These are phyloP conservation scores for Penicillium bialowiezense DNA, from an alignment of 495 filamentous ascomycete genomes.

Conservation along the genomic window DNA sequence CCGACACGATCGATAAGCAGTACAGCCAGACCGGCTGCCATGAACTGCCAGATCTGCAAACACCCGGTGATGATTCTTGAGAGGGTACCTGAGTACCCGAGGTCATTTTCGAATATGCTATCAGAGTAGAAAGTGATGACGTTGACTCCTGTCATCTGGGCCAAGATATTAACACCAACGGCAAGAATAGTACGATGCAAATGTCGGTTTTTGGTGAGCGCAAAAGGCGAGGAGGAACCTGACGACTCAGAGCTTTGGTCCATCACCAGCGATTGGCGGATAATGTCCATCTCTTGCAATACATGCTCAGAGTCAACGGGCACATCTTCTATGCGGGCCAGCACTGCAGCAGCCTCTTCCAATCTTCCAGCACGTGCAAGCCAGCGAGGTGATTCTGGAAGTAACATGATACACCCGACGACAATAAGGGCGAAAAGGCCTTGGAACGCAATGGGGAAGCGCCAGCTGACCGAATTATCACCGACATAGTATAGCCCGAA, in stretches of 20 bases:
- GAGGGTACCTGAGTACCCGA: slow-evolving; percentile 19
- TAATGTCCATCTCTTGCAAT: slow-evolving; percentile 56
- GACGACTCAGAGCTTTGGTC: slow-evolving; percentile 39
- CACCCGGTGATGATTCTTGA: slow-evolving; percentile 22
- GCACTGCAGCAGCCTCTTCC: slow-evolving; percentile 54
- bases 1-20: slow-evolving; percentile 26
- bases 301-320: slow-evolving; percentile 46
- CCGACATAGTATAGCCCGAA: slow-evolving; percentile 58
- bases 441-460: slow-evolving; percentile 65
- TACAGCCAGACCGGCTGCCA: slow-evolving; percentile 22
- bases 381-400: slow-evolving; percentile 67
- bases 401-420: slow-evolving; percentile 46
- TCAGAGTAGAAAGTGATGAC: slow-evolving; percentile 30
- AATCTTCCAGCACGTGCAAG: slow-evolving; percentile 55
- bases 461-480: slow-evolving; percentile 55
- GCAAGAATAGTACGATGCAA: slow-evolving; percentile 25
- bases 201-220: slow-evolving; percentile 30
- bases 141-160: slow-evolving; percentile 30
- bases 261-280: slow-evolving; percentile 63
- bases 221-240: slow-evolving; percentile 17
- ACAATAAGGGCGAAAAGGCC: slow-evolving; percentile 56
- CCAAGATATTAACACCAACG: slow-evolving; percentile 19
- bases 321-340: slow-evolving; percentile 52
- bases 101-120: slow-evolving; percentile 17
- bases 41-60: slow-evolving; percentile 28